A percentile compares a stretch with the other conserved stretches of the same genome.
Evolutionary conservation across 2,329 filamentous ascomycete genomes (phyloP).

Genomic region (Plectosphaerella sp.): DNA sequence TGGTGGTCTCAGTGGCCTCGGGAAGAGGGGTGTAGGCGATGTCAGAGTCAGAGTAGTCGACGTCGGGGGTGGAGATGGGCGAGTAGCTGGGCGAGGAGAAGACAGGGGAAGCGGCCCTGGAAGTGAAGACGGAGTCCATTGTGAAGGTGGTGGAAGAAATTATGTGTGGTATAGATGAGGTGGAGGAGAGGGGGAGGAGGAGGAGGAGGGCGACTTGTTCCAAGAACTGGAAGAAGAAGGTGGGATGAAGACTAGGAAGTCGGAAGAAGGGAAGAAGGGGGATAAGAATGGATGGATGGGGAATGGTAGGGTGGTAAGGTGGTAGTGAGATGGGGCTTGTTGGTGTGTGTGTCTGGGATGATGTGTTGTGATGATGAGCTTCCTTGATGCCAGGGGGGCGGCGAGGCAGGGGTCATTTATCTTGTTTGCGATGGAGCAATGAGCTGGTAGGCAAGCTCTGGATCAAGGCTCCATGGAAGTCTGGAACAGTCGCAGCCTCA

Average conservation of each 20-base stretch:
- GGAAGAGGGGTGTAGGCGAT: background rate
- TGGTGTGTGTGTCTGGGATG: too few relatives aligned
- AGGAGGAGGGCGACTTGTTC: background rate
- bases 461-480: background rate
- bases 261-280: background rate
- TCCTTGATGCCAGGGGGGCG: background rate
- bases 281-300: background rate
- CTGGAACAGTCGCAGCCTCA: background rate
- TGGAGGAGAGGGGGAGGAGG: background rate
- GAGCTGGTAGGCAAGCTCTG: background rate
- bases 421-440: background rate
- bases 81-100: constrained; percentile 6
- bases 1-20: background rate
- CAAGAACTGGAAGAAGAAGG: background rate
- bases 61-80: background rate
- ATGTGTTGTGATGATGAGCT: too few relatives aligned
- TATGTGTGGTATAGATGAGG: background rate
- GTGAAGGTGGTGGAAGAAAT: background rate
- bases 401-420: background rate
- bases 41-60: background rate
- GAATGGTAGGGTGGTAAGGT: background rate
- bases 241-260: background rate
- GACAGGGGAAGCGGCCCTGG: constrained; percentile 8
- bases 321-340: background rate
- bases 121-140: constrained; percentile 12